phyloP scores from a whole-genome alignment of 192 early-diverging fungal genomes.

The Coemansia reversa region DNA sequence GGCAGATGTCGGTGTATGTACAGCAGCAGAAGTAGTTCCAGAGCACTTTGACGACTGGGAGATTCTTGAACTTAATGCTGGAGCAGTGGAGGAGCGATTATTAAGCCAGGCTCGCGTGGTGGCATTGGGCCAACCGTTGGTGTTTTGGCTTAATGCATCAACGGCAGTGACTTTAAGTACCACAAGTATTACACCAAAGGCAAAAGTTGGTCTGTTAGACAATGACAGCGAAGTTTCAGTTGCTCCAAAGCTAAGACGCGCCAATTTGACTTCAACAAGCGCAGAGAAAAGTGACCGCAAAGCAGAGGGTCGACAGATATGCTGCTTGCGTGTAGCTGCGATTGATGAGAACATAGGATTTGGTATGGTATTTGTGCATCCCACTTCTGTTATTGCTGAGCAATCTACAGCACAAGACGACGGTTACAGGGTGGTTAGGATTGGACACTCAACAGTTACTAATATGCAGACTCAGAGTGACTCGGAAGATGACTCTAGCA shows the following conservation, averaged over 20 bases:
- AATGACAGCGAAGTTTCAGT: slow-evolving; percentile 72
- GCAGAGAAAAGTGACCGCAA: slow-evolving; percentile 4
- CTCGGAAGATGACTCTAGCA: slow-evolving; percentile 17
- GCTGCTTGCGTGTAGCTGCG: slow-evolving; percentile 32
- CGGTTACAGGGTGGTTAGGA: slow-evolving; percentile 8
- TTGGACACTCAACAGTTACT: slow-evolving; percentile 14
- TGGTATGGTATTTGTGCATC: slow-evolving; percentile 34
- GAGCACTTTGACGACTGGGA: slow-evolving; percentile 77
- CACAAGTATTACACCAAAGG: slow-evolving; percentile 40
- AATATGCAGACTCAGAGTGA: slow-evolving; percentile 8
- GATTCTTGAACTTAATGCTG: slow-evolving; percentile 75
- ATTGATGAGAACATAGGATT: slow-evolving; percentile 28
- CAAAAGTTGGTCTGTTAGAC: slow-evolving; percentile 56
- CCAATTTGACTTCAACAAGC: background rate
- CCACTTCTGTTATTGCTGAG: slow-evolving; percentile 23
- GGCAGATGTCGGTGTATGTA: slow-evolving; percentile 56
- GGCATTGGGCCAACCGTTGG: slow-evolving; percentile 63
- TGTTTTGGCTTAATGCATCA: slow-evolving; percentile 71
- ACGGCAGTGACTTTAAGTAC: slow-evolving; percentile 62
- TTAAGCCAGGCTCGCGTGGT: slow-evolving; percentile 69
- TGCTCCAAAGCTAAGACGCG: slow-evolving; percentile 64
- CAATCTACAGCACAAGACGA: background rate
- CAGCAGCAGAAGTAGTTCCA: slow-evolving; percentile 67
- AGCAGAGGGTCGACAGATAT: slow-evolving; percentile 14
- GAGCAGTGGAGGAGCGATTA: slow-evolving; percentile 68